These are phyloP conservation scores for Melocanna baccifera DNA, from an alignment of 176 grass and related monocot genomes.

Conservation along the genomic window DNA sequence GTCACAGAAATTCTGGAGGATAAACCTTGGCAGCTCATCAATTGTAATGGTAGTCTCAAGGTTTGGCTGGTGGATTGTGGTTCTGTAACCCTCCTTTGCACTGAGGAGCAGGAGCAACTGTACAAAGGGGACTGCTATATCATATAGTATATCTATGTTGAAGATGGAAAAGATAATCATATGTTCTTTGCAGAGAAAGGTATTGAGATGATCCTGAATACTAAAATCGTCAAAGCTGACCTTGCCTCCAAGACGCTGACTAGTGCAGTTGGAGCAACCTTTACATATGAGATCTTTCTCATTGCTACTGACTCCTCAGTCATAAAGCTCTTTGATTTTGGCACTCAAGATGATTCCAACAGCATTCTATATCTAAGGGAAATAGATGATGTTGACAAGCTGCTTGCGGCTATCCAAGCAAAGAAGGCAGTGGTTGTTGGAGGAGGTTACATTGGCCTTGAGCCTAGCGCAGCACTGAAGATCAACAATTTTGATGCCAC, in stretches of 20 bases:
- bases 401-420: constrained; percentile 75
- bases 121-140: constrained; percentile 75
- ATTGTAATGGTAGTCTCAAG: constrained; percentile 57
- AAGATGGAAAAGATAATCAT: constrained; percentile 50
- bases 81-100: constrained; percentile 43
- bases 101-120: constrained; percentile 54
- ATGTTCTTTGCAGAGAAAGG: constrained; percentile 75
- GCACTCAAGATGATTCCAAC: constrained; percentile 75
- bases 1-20: constrained; percentile 70
- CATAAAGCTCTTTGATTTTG: constrained; percentile 86
- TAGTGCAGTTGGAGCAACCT: constrained; percentile 66
- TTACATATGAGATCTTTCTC: constrained; percentile 79
- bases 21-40: constrained; percentile 44
- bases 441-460: constrained; percentile 95
- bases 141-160: constrained; percentile 48
- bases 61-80: constrained; percentile 63
- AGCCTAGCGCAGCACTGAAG: constrained; percentile 74
- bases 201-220: constrained; percentile 81
- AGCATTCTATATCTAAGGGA: constrained; percentile 93
- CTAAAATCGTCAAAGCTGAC: constrained; percentile 93
- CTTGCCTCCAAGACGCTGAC: constrained; percentile 66
- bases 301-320: constrained; percentile 85
- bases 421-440: constrained; percentile 90
- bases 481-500: constrained; percentile 87
- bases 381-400: constrained; percentile 80